A percentile compares a stretch with the other conserved stretches of the same genome.
phyloP scores from a whole-genome alignment of 2,329 filamentous ascomycete species.

The Cercospora sp. region DNA sequence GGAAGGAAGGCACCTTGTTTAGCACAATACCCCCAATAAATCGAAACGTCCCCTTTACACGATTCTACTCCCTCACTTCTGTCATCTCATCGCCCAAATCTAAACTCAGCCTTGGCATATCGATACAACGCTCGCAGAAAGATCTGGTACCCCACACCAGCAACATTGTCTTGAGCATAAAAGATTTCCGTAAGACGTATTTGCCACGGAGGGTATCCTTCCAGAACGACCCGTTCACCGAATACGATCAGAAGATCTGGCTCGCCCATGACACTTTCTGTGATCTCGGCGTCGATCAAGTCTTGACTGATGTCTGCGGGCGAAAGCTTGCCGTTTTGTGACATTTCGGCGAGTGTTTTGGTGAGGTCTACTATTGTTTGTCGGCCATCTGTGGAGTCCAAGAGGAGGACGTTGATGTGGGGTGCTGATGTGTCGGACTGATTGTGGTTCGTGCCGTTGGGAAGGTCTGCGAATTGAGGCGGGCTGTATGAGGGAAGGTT shows the following conservation, averaged over 20 bases:
- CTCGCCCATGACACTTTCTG: conserved; percentile 74
- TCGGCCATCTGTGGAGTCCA: conserved; percentile 84
- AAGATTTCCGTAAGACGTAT: conserved; percentile 93
- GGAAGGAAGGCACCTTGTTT: not conserved
- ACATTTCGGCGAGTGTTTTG: conserved; percentile 91
- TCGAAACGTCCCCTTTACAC: conserved; percentile 32
- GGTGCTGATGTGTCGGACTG: conserved; percentile 33
- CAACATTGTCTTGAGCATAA: conserved; percentile 47
- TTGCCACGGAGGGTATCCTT: conserved; percentile 96
- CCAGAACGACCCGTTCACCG: conserved; percentile 75
- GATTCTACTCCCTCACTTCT: not conserved
- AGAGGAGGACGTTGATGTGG: conserved; percentile 67
- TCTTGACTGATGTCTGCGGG: conserved; percentile 80
- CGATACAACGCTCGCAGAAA: conserved; percentile 83
- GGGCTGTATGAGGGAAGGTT: conserved; percentile 63
- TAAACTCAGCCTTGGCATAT: conserved; percentile 84
- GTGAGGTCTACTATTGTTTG: conserved; percentile 95
- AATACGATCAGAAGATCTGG: conserved; percentile 90
- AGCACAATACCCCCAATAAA: conserved; percentile 16
- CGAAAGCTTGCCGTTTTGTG: conserved; percentile 79
- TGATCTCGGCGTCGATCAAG: conserved; percentile 85
- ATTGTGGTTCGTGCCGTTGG: conserved; percentile 38
- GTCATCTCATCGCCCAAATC: conserved; percentile 62
- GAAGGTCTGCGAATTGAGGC: conserved; percentile 31
- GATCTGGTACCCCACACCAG: conserved; percentile 85